Evolutionary conservation across 139 green algal species (phyloP).

Genomic region (Bryopsis sp.): DNA sequence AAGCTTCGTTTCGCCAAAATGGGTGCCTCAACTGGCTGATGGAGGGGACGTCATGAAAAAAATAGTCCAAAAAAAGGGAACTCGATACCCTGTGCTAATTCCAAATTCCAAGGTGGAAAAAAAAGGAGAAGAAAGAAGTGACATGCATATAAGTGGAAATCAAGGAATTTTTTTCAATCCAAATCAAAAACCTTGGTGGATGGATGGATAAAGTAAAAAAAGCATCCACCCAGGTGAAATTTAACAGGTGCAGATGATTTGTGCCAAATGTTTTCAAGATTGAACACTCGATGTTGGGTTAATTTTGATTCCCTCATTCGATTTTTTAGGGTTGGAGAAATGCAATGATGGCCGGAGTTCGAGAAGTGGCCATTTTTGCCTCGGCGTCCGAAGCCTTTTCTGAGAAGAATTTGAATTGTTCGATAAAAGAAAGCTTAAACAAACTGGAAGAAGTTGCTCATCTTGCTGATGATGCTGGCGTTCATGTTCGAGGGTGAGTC

Average conservation of each 20-base stretch:
- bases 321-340: constrained; percentile 61
- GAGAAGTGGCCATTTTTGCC: constrained; percentile 84
- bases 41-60: constrained; percentile 52
- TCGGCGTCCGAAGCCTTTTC: constrained; percentile 76
- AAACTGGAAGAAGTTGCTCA: constrained; percentile 51
- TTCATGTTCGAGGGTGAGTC: constrained; percentile 50
- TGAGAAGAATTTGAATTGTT: constrained; percentile 80
- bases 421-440: constrained; percentile 54
- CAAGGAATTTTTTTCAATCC: neutral
- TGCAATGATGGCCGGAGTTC: constrained; percentile 59
- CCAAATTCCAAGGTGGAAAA: constrained; percentile 70
- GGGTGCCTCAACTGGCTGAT: constrained; percentile 84
- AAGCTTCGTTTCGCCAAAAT: constrained; percentile 84
- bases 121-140: neutral
- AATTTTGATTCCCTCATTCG: too few relatives aligned
- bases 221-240: too few relatives aligned
- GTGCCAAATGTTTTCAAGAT: too few relatives aligned
- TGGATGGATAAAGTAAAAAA: too few relatives aligned
- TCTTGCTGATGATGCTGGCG: constrained; percentile 35
- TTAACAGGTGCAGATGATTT: too few relatives aligned
- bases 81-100: constrained; percentile 68
- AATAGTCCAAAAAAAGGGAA: constrained; percentile 34
- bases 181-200: too few relatives aligned
- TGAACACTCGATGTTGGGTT: too few relatives aligned
- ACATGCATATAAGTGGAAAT: constrained; percentile 18